Conservation (phyloP, 371 early-diverging fungal genomes). For the Thermomucor indicae-seudaticae region DNA sequence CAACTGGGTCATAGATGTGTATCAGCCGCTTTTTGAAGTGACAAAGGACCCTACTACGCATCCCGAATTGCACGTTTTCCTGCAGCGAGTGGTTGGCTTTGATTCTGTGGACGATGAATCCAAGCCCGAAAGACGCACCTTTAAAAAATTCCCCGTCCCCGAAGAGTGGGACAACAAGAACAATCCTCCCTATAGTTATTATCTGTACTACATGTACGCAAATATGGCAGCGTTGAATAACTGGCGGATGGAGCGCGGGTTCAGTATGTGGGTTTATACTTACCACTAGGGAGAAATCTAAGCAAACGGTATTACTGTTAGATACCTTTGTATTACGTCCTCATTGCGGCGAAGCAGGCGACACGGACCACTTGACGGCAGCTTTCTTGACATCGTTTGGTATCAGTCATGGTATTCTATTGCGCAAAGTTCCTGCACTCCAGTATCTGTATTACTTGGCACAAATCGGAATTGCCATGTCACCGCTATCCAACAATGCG, state of each 20-base stretch:
- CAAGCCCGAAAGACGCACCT: conserved; percentile 81
- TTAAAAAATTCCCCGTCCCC: conserved; percentile 87
- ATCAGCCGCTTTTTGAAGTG: conserved; percentile 92
- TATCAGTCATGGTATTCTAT: conserved; percentile 95
- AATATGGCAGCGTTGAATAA: conserved; percentile 87
- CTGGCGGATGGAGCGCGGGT: conserved; percentile 75
- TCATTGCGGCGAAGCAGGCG: conserved; percentile 98
- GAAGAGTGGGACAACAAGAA: conserved; percentile 67
- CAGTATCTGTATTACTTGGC: conserved; percentile 96
- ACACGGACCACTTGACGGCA: conserved; percentile 93
- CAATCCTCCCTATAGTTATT: conserved; percentile 98
- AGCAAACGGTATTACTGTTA: conserved; percentile 11
- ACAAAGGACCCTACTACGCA: conserved; percentile 80
- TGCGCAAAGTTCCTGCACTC: conserved; percentile 95
- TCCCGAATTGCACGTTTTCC: conserved; percentile 89
- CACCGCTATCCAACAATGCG: conserved; percentile 98
- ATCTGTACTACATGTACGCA: conserved; percentile 94
- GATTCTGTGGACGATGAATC: conserved; percentile 98
- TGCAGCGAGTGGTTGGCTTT: conserved; percentile 95
- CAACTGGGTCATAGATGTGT: conserved; percentile 77
- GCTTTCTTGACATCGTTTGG: conserved; percentile 90
- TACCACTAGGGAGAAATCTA: background rate
- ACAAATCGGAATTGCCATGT: conserved; percentile 98
- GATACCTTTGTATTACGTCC: conserved; percentile 95
- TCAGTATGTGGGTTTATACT: conserved; percentile 57